These are phyloP conservation scores for Flaveria bidentis DNA, from an alignment of 129 eudicot species.

Conservation along the genomic window DNA sequence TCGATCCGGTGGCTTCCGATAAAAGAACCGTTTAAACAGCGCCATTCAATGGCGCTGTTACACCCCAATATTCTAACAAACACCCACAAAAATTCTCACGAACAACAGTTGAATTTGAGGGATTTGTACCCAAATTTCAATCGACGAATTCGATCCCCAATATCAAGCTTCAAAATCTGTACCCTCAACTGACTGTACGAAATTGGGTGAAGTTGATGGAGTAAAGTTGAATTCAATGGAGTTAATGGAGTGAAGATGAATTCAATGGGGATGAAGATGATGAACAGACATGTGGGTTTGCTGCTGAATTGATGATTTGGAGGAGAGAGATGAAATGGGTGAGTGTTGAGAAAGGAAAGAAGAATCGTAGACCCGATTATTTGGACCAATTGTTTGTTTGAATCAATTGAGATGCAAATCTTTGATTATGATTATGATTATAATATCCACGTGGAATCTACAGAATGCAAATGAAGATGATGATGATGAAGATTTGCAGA, in stretches of 20 bases:
- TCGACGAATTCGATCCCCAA: constrained; percentile 26
- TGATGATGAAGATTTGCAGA: background rate
- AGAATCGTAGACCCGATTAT: constrained; percentile 31
- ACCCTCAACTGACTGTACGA: background rate
- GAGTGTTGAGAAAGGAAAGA: constrained; percentile 42
- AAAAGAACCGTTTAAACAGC: constrained; percentile 96
- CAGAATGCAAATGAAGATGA: constrained; percentile 4
- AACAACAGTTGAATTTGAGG: no score
- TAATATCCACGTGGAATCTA: constrained; percentile 26
- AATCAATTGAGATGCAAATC: constrained; percentile 29
- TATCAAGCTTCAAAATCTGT: no score
- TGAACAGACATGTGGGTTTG: constrained; percentile 25
- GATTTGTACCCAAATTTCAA: background rate
- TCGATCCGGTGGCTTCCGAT: constrained; percentile 96
- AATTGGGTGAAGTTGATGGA: no score
- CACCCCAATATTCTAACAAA: constrained; percentile 36
- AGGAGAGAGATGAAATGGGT: constrained; percentile 18
- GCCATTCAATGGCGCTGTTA: constrained; percentile 98
- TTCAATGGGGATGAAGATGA: constrained; percentile 24
- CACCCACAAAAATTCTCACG: no score
- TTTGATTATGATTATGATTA: constrained; percentile 13
- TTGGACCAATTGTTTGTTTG: constrained; percentile 22
- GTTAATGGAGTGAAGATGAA: constrained; percentile 19
- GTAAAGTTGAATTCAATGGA: background rate
- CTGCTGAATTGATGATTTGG: constrained; percentile 23